These are phyloP conservation scores for Ustilago cynodontis DNA, from an alignment of 1,284 basidiomycete genomes.

Conservation along the genomic window DNA sequence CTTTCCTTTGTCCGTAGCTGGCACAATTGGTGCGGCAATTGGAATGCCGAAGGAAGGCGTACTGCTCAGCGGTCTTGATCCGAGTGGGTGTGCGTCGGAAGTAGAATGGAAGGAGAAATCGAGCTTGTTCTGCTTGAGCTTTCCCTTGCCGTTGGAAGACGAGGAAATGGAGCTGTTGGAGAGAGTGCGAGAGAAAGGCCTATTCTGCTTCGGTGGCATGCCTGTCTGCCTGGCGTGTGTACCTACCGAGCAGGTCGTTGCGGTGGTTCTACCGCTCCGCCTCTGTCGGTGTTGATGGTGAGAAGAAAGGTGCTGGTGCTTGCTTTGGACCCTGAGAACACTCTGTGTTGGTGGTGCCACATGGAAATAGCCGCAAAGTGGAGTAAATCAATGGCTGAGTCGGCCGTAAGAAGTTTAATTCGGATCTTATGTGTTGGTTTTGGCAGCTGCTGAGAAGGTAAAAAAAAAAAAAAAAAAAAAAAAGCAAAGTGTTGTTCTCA, in stretches of 20 bases:
- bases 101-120: constrained; percentile 46
- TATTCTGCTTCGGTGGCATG: constrained; percentile 31
- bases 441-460: not conserved
- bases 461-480: not conserved
- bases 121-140: constrained; percentile 52
- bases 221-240: too few species aligned
- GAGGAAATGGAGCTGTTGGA: constrained; percentile 25
- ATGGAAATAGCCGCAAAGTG: not conserved
- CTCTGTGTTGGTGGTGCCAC: not conserved
- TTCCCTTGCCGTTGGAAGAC: constrained; percentile 20
- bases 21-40: not conserved
- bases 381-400: constrained; percentile 14
- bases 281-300: not conserved
- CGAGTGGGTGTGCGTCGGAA: not conserved
- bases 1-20: constrained; percentile 24
- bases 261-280: not conserved
- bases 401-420: constrained; percentile 17
- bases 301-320: not conserved
- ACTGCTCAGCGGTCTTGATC: constrained; percentile 16
- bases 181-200: constrained; percentile 22
- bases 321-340: not conserved
- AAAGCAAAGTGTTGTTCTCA: constrained; percentile 37
- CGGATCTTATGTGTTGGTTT: not conserved
- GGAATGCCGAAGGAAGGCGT: constrained; percentile 41
- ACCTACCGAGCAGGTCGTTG: not conserved